Base-by-base conservation (phyloP, 2,329 filamentous ascomycete genomes). In the Rutstroemia sp. region DNA sequence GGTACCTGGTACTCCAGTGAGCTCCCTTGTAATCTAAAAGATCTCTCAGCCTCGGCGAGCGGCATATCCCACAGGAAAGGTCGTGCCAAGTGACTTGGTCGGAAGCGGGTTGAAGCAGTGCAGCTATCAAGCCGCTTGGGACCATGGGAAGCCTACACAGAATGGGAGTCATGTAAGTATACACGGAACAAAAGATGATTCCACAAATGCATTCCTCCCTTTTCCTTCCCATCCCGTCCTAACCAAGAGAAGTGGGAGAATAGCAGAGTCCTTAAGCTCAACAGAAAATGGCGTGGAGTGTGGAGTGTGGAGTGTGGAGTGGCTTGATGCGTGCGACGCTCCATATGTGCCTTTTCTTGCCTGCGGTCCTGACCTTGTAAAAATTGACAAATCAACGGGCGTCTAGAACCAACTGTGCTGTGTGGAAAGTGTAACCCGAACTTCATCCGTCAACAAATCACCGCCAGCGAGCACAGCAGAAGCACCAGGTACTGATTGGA, bases 11-110 rank as follows among this genome's bases (percentile, higher is more conserved):
- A 50, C 25, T 37, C 38, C n/a, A 6, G 14, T 44, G 19, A 27
- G 41, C 21, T 46, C 47, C 39, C 53, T 50, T 44, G 47, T 56
- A 30, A 34, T 19, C 23, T 17, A 17, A 42, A 45, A 48, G n/a
- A 56, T 39, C 17, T 23, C 46, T 42, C 46, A 56, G 17, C 37
- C 39, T 48, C 53, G 47, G 39, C 39, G 19, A 56, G 53, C 53
- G 53, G 53, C 53, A 56, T 56, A 39, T 48, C 45, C 27, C 52
- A 54, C 27, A 21, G 14, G 5, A 44, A 23, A 23, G 44, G 9
- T 34, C 41, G 45, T 48, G 37, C 52, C 45, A 48, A 54, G 37
- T 21, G 38, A 23, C 8, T 12, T 48, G n/a, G 17, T 25, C 27
- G 17, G 45, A 8, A 37, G 14, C n/a, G 30, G 19, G 30, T 39